A percentile compares a stretch with the other conserved stretches of the same genome.
Evolutionary conservation across 768 basidiomycete genomes (phyloP).

Genomic region (Naganishia kalamii): DNA sequence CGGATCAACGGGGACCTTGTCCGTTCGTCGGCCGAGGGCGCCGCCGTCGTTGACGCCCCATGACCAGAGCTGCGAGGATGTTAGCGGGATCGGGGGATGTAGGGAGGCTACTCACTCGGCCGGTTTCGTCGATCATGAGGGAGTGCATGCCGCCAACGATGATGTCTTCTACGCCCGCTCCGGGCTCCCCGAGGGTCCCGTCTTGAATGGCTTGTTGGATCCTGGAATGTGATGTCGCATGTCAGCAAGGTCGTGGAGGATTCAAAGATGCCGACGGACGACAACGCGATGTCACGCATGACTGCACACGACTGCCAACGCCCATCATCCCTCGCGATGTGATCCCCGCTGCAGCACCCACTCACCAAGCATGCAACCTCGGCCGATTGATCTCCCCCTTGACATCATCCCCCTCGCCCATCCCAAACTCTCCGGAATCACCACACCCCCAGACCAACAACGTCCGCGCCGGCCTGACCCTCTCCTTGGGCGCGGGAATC

Average conservation of each 20-base stretch:
- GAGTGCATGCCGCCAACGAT: constrained; percentile 84
- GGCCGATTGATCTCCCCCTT: constrained; percentile 71
- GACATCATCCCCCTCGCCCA: constrained; percentile 55
- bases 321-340: not conserved
- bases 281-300: not conserved
- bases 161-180: constrained; percentile 67
- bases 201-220: constrained; percentile 66
- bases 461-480: constrained; percentile 13
- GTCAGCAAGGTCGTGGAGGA: not conserved
- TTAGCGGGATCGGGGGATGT: not conserved
- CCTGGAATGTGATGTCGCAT: constrained; percentile 29
- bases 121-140: constrained; percentile 79
- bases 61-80: constrained; percentile 33
- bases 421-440: constrained; percentile 91
- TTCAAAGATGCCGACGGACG: not conserved
- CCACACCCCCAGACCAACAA: constrained; percentile 83
- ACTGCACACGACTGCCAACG: not conserved
- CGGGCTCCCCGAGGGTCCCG: constrained; percentile 57
- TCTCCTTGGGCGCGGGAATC: not conserved
- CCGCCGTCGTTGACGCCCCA: constrained; percentile 70
- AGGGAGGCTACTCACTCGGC: constrained; percentile 59
- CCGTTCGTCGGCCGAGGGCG: constrained; percentile 72
- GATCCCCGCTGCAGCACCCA: not conserved
- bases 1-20: constrained; percentile 48
- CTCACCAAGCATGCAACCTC: constrained; percentile 61